Base-by-base conservation (phyloP, 2,329 filamentous ascomycete genomes). In the Aspergillus viridinutans region DNA sequence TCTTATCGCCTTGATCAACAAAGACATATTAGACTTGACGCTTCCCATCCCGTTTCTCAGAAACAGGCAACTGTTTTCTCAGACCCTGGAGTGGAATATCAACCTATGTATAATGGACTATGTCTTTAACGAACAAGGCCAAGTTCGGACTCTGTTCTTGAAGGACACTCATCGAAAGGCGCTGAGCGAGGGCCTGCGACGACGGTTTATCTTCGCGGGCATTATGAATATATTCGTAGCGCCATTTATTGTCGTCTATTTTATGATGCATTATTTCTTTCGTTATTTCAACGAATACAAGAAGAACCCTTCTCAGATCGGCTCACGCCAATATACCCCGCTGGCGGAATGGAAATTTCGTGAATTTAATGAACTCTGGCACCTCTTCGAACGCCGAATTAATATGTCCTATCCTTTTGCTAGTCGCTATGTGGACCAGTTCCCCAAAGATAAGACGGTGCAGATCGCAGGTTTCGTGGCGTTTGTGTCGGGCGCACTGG, bases 261-360 rank as follows among this genome's bases (percentile, higher is more conserved):
- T 95, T 40, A 77, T 96, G 47, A 85, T 96, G 63, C 86, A 94
- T 59, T 96, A 96, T 72, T 90, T 99, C 67, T 92, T 97, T 70
- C 91, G 89, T 32, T 96, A 97, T 70, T 97, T 97, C 73, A 94
- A 94, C 67, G 93, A 99, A 78, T 97, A 96, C 69, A 92, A 96
- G 74, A 95, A 92, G 69, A 96, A 97, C 61, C 93, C 91, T 0
- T 86, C 90, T 0, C 87, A 92, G 61, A 84, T 96, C 40, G 89
- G 90, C n/a, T 88, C 91, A 17, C 86, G 94, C 43, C 88, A 92
- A 63, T 99, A 97, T 70, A 97, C 93, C 0, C 90, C 92, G 1
- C 83, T 96, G 52, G 94, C 94, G 0, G 90, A 96, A 71, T 99
- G 94, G 94, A 97, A 97, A 68, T 97, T 99, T 61, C 88, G 94